Evolutionary conservation across 2,329 filamentous ascomycete genomes (phyloP), one percentile per base, ranked within the genome.

Genomic region (Penicillium sp.): DNA sequence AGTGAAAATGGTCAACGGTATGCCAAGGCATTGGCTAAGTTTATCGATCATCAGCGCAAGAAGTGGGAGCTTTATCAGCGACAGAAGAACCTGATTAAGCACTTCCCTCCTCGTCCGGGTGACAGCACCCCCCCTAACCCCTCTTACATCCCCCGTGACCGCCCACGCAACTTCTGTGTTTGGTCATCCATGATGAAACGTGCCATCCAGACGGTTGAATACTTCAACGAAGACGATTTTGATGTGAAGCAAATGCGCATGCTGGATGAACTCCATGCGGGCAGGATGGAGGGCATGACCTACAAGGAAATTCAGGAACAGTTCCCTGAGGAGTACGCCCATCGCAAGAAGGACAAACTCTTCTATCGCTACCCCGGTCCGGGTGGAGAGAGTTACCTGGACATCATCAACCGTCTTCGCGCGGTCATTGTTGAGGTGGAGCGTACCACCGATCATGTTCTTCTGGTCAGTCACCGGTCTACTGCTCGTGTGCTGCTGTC

Each of bases 151-250:
- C 66, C 66, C 2, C 69, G 71, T 45, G 83, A 85, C 42, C 73
- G 83, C 28, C 81, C 86, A 28, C 80, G 87, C 62, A 95, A 95
- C 65, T 97, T 96, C 66, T 98, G 93, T 67, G 88, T 98, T 12
- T 98, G 93, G 93, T 96, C 91, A 0, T 95, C 88, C 2, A 97
- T 97, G 91, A 80, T 98, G 54, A 85, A 87, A 65, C 86, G 93
- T 55, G 90, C 88, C 51, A 84, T 93, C 43, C 83, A 95, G 64
- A 94, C 90, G 0, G 90, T 86, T 0, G 83, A 93, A 55, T 86
- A 86, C 66, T 98, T 97, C 66, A 87, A 95, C 57, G 93, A 97
- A 55, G 91, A 97, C 24, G 88, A 95, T 46, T 95, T 91, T 66
- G 93, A 97, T 57, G 84, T 94, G 59, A 98, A 98, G 74, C 88